Conservation (phyloP, 306 rosid species). For the Morella rubra region DNA sequence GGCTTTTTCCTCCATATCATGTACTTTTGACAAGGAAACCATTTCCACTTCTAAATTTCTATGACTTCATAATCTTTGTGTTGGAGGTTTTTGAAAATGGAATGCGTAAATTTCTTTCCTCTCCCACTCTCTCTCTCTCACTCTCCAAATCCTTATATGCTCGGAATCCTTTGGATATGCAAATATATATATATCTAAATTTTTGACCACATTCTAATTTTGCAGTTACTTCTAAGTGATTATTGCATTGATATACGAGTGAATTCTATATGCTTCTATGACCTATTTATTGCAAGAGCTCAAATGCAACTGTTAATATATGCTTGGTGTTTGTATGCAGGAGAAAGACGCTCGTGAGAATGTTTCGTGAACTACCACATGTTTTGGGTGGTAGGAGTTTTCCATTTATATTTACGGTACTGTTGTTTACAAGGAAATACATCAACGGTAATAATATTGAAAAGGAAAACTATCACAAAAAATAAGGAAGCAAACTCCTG, state of each 20-base stretch:
- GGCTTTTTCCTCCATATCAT: no score
- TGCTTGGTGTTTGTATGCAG: slow-evolving; percentile 37
- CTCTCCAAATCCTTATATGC: not conserved
- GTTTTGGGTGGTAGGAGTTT: no score
- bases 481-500: no score
- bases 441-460: no score
- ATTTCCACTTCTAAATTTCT: not conserved
- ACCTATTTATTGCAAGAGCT: not conserved
- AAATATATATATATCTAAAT: not conserved
- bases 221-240: not conserved
- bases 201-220: not conserved
- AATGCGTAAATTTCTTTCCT: not conserved
- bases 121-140: not conserved
- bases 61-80: not conserved
- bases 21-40: no score
- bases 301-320: not conserved
- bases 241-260: not conserved
- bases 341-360: slow-evolving; percentile 88
- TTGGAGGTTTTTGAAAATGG: not conserved
- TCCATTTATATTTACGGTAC: no score
- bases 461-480: no score
- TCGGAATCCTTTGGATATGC: not conserved
- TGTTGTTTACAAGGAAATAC: no score
- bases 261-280: not conserved
- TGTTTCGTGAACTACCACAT: no score